phyloP scores from a whole-genome alignment of 2,329 filamentous ascomycete genomes.

The Aspergillus quadricinctus region DNA sequence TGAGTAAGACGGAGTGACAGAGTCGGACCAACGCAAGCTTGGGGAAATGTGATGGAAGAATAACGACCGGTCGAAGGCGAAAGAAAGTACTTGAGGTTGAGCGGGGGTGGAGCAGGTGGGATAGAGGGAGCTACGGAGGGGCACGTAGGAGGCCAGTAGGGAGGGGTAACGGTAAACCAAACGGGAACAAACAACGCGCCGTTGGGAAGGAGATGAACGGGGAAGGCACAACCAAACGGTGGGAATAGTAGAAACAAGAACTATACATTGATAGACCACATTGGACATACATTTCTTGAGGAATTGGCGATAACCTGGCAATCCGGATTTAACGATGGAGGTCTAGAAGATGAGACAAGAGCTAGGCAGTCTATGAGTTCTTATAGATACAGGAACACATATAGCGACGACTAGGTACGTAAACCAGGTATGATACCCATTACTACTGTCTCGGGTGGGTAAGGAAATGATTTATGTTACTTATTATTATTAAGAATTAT shows the following conservation, averaged over 20 bases:
- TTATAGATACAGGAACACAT: neutral
- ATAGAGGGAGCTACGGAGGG: slow-evolving; percentile 4
- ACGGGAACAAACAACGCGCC: neutral
- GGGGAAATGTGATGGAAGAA: neutral
- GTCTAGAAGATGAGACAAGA: too few relatives aligned
- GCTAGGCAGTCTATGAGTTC: neutral
- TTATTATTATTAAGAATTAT: neutral
- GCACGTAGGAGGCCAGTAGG: neutral
- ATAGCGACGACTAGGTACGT: too few relatives aligned
- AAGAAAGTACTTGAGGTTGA: neutral
- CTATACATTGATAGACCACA: neutral
- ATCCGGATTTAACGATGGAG: neutral
- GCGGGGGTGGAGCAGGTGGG: slow-evolving; percentile 5
- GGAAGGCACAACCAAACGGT: neutral
- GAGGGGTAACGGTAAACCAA: neutral
- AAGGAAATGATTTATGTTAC: neutral
- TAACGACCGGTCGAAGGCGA: slow-evolving; percentile 1
- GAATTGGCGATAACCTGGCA: neutral
- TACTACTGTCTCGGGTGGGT: neutral
- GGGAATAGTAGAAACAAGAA: neutral
- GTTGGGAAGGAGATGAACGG: too few relatives aligned
- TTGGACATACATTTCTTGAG: neutral
- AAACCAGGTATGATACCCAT: neutral
- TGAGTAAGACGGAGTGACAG: neutral
- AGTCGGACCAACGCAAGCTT: neutral